Percentiles rank a stretch among this genome's conserved stretches.
Evolutionary conservation across 208 protist genomes (phyloP).

Genomic region (Acanthamoeba lenticulata): DNA sequence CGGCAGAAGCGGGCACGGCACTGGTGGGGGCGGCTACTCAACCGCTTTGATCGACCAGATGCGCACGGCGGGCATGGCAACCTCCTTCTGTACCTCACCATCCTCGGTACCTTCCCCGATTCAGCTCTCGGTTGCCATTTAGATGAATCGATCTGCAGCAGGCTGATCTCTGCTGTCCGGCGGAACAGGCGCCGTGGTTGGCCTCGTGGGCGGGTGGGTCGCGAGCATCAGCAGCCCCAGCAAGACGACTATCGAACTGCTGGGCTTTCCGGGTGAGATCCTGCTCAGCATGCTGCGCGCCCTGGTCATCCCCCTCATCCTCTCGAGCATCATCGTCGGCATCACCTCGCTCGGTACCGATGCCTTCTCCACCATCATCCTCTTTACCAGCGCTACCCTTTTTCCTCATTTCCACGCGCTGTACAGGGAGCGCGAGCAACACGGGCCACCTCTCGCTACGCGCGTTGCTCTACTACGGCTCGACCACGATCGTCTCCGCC

Average conservation of each 20-base stretch:
- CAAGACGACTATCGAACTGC: not conserved
- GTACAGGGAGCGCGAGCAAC: not conserved
- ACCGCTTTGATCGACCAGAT: not conserved
- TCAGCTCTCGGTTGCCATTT: too few relatives aligned
- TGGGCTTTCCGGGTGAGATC: conserved; percentile 62
- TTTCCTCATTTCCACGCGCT: not conserved
- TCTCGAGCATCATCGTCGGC: conserved; percentile 49
- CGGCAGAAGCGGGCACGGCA: not conserved
- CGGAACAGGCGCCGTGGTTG: conserved; percentile 5
- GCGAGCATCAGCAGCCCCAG: not conserved
- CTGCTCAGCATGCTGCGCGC: conserved; percentile 58
- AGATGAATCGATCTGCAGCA: too few relatives aligned
- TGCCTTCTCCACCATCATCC: not conserved
- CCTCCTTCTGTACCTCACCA: conserved; percentile 38
- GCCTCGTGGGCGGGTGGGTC: not conserved
- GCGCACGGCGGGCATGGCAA: not conserved
- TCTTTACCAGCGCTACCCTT: not conserved
- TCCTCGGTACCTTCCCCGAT: conserved; percentile 12
- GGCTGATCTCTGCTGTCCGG: not conserved
- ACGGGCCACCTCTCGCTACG: conserved; percentile 2
- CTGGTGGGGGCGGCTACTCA: conserved; percentile 16
- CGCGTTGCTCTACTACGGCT: conserved; percentile 12
- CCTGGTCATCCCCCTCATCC: conserved; percentile 65
- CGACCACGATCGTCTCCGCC: conserved; percentile 29
- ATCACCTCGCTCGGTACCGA: conserved; percentile 54